phyloP scores from a whole-genome alignment of 2,329 filamentous ascomycete species.

The Clonostachys rosea region DNA sequence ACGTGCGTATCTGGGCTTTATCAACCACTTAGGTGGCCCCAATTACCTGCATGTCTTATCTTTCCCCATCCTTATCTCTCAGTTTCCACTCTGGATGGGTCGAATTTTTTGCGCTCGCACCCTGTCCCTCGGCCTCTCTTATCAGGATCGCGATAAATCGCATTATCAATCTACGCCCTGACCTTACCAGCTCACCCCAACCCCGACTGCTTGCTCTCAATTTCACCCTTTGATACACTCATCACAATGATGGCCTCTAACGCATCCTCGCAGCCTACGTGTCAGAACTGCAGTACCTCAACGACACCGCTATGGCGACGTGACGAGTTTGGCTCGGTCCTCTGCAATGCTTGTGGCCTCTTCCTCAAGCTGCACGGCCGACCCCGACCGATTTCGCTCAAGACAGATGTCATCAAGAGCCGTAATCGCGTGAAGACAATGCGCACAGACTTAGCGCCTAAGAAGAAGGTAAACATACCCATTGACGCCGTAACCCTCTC shows the following conservation, averaged over 20 bases:
- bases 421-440: conserved; percentile 94
- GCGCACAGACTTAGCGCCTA: conserved; percentile 71
- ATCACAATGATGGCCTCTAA: conserved; percentile 45
- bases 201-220: conserved; percentile 5
- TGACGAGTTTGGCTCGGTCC: conserved; percentile 90
- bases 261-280: conserved; percentile 79
- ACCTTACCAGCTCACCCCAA: background rate
- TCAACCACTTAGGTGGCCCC: background rate
- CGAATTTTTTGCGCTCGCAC: conserved; percentile 21
- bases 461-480: conserved; percentile 65
- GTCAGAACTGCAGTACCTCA: conserved; percentile 92
- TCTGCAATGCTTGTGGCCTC: conserved; percentile 97
- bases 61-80: conserved; percentile 22
- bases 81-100: conserved; percentile 17
- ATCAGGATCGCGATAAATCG: conserved; percentile 30
- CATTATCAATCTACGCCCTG: conserved; percentile 8
- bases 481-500: background rate
- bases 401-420: conserved; percentile 99
- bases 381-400: conserved; percentile 88
- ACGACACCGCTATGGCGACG: conserved; percentile 96
- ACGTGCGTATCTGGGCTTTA: background rate
- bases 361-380: conserved; percentile 96
- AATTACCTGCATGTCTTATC: conserved; percentile 8
- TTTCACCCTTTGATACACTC: conserved; percentile 11
- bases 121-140: conserved; percentile 17